Percentiles rank a stretch among this genome's conserved stretches.
Evolutionary conservation across 1,284 basidiomycete genomes (phyloP).

Genomic region (Athelia sp.): DNA sequence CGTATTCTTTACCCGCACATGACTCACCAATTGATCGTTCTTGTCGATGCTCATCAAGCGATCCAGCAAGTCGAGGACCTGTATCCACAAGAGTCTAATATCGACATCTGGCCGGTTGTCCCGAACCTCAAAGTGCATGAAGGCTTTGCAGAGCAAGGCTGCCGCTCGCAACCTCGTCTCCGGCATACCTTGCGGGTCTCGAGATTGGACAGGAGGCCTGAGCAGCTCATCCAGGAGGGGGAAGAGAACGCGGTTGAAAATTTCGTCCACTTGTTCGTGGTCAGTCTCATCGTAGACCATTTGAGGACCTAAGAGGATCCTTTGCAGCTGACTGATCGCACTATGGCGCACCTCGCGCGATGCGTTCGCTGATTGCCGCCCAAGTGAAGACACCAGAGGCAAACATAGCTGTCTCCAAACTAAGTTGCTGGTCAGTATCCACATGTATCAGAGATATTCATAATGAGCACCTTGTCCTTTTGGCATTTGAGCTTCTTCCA

Average conservation of each 20-base stretch:
- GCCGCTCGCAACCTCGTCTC: conserved; percentile 88
- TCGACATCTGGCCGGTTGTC: conserved; percentile 62
- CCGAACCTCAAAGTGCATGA: conserved; percentile 88
- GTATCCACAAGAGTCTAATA: conserved; percentile 82
- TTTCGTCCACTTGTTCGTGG: conserved; percentile 66
- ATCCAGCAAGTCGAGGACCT: conserved; percentile 89
- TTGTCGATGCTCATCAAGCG: conserved; percentile 84
- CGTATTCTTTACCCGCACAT: no score
- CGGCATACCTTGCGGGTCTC: conserved; percentile 83
- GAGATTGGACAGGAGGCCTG: conserved; percentile 75
- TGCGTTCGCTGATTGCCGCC: conserved; percentile 83
- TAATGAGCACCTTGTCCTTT: conserved; percentile 42
- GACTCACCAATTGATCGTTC: conserved; percentile 80
- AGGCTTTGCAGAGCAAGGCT: conserved; percentile 88
- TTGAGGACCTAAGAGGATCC: conserved; percentile 80
- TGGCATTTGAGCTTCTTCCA: conserved; percentile 41
- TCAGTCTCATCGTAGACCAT: conserved; percentile 53
- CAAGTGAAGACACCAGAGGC: conserved; percentile 74
- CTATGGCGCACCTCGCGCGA: conserved; percentile 82
- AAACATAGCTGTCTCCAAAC: conserved; percentile 84
- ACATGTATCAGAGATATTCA: conserved; percentile 13
- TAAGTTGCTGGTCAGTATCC: conserved; percentile 24
- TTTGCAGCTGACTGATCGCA: conserved; percentile 83
- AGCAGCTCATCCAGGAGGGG: conserved; percentile 90
- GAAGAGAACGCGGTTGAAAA: conserved; percentile 90